Percentiles rank a stretch among this genome's conserved stretches.
Conservation (phyloP, 768 basidiomycete species). For the Dentipellis sp. region DNA sequence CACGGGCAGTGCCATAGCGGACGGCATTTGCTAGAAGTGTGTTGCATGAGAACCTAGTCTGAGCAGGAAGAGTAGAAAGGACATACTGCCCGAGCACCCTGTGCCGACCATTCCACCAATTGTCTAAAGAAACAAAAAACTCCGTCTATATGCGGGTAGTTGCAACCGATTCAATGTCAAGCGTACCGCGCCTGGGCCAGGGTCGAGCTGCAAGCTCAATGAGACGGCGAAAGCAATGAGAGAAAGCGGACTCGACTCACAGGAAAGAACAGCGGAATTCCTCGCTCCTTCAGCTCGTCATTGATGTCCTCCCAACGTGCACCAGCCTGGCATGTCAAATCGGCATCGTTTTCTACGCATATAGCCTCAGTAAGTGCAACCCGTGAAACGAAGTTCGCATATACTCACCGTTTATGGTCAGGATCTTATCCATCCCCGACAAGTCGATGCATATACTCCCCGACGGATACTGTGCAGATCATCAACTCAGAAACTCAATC, state of each 20-base stretch:
- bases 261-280: constrained; percentile 80
- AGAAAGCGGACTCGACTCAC: constrained; percentile 30
- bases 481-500: too few relatives aligned
- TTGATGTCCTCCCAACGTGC: constrained; percentile 77
- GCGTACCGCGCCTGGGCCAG: constrained; percentile 42
- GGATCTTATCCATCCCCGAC: constrained; percentile 56
- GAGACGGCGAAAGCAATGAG: neutral
- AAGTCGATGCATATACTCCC: constrained; percentile 65
- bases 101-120: constrained; percentile 89
- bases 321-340: constrained; percentile 71
- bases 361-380: neutral
- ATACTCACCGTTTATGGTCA: constrained; percentile 39
- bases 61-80: neutral
- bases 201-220: constrained; percentile 19
- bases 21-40: constrained; percentile 60
- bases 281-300: constrained; percentile 50
- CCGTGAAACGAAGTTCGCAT: neutral
- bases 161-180: neutral
- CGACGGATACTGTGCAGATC: constrained; percentile 21
- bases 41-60: neutral
- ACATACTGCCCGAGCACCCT: constrained; percentile 76
- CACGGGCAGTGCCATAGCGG: constrained; percentile 80
- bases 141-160: neutral
- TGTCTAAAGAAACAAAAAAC: constrained; percentile 31
- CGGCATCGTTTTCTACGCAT: constrained; percentile 53